Evolutionary conservation across 1,284 basidiomycete genomes (phyloP), one percentile per base, ranked within the genome.

Genomic region (Leccinum ponderosum): DNA sequence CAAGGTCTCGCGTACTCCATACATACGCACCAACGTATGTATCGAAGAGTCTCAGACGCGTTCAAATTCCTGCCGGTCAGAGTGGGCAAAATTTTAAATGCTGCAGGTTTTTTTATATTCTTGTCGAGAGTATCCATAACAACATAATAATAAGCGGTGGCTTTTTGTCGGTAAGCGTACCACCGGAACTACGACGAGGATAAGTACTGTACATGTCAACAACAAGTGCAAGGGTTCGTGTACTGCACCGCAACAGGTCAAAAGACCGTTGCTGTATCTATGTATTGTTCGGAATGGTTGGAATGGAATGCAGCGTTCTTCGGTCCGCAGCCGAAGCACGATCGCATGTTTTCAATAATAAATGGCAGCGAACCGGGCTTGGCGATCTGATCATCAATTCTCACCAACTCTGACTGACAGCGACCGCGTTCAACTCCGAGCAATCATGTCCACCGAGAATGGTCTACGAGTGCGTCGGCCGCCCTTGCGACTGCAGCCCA

Each of bases 381-480:
- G 44, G 44, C 50, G 58, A 57, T 52, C 47, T 56, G 53, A 67
- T 62, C 22, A 56, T 51, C 51, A 33, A 39, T 53, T 56, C 31
- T 58, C 48, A 50, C 56, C 64, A 57, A 48, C 55, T 31, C 44
- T 56, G 42, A 44, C 54, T 55, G 48, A 51, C 55, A 53, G 17
- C 17, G 15, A 39, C 20, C n/a, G 11, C 42, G 33, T 35, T 29
- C 39, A 20, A 55, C 15, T 48, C 54, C 12, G n/a, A 64, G 22
- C 57, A 60, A 56, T 53, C 60, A 75, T 73, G 72, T 74, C 69
- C 52, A 74, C 71, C 53, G 58, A 69, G 39, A 65, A 61, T 39
- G 62, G 71, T 52, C 62, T 76, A 52, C 70, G 75, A 75, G 72
- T 73, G 62, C 68, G 72, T 73, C 48, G 29, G 47, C 76, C 48